Conservation (phyloP, 768 basidiomycete species). For the Inosperma sp. region DNA sequence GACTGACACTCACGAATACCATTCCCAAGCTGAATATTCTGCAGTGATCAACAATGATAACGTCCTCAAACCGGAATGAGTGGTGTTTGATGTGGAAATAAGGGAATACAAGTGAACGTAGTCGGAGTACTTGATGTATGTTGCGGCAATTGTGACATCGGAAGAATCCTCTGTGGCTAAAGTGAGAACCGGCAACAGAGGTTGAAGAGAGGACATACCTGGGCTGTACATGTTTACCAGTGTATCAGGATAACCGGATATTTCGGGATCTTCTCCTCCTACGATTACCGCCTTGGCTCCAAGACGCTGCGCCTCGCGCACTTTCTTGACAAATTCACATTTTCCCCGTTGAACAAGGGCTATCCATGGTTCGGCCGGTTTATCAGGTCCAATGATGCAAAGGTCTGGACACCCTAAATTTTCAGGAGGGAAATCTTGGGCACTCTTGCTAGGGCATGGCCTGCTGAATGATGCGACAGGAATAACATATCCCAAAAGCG, state of each 20-base stretch:
- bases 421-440: conserved; percentile 18
- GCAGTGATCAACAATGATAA: conserved; percentile 73
- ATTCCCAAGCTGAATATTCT: conserved; percentile 83
- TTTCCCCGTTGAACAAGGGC: conserved; percentile 85
- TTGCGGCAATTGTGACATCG: conserved; percentile 78
- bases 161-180: conserved; percentile 66
- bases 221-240: conserved; percentile 92
- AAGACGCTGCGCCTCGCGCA: conserved; percentile 60
- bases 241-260: conserved; percentile 64
- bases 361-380: conserved; percentile 78
- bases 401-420: conserved; percentile 69
- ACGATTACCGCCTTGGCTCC: conserved; percentile 91
- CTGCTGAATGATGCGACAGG: conserved; percentile 61
- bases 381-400: conserved; percentile 50
- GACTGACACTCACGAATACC: conserved; percentile 70
- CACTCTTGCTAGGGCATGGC: conserved; percentile 41
- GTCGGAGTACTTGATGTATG: conserved; percentile 83
- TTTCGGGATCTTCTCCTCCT: conserved; percentile 70
- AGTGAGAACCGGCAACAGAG: background rate
- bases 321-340: conserved; percentile 91
- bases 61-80: conserved; percentile 71
- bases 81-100: conserved; percentile 70
- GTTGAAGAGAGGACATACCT: conserved; percentile 42
- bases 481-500: conserved; percentile 67
- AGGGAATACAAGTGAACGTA: conserved; percentile 67